These are phyloP conservation scores for Salix koriyanagi DNA, from an alignment of 345 rosid genomes.

Conservation along the genomic window DNA sequence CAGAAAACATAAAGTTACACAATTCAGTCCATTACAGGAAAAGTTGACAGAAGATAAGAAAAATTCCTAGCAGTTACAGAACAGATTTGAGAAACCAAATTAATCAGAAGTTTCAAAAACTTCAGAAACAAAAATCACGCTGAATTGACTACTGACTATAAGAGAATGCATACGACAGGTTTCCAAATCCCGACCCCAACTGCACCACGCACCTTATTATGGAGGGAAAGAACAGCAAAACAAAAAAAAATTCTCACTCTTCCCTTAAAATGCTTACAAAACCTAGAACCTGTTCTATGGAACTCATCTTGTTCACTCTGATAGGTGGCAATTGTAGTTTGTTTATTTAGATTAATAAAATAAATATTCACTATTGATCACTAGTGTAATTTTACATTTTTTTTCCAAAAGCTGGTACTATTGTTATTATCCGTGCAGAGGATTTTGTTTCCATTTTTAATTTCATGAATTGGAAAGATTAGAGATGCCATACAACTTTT, in stretches of 20 bases:
- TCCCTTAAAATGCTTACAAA: not conserved
- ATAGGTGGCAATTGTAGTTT: not conserved
- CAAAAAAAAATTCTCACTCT: not conserved
- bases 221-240: not conserved
- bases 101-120: not conserved
- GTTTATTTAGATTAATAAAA: not conserved
- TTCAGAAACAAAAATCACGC: not conserved
- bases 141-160: not conserved
- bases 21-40: not conserved
- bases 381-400: not conserved
- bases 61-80: not conserved
- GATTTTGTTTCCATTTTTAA: not conserved
- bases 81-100: not conserved
- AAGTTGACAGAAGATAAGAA: not conserved
- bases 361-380: not conserved
- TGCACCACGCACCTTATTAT: not conserved
- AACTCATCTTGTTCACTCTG: not conserved
- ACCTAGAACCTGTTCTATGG: not conserved
- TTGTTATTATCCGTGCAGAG: not conserved
- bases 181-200: not conserved
- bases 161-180: not conserved
- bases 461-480: not conserved
- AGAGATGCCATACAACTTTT: not conserved
- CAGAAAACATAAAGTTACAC: not conserved
- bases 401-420: not conserved